Conservation (phyloP, 169 alveolate species). For the Plasmodium chabaudi region DNA sequence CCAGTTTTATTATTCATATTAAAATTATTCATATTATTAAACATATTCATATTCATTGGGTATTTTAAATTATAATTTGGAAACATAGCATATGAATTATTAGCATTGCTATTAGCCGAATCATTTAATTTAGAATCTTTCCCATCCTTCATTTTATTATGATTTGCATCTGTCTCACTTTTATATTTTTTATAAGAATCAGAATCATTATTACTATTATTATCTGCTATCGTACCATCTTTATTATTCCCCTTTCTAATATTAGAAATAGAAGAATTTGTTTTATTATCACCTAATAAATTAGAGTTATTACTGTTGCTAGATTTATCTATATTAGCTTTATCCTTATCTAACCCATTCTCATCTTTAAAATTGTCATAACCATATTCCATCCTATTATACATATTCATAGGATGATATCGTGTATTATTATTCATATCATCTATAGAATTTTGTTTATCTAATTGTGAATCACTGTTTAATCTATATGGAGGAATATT, state of each 20-base stretch:
- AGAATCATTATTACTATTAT: constrained; percentile 7
- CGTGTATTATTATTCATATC: constrained; percentile 30
- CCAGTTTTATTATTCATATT: background rate
- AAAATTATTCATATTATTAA: constrained; percentile 7
- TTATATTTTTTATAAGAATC: constrained; percentile 21
- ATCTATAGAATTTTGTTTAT: constrained; percentile 10
- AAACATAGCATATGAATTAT: constrained; percentile 30
- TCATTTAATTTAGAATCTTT: background rate
- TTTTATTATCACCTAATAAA: constrained; percentile 1
- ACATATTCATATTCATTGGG: constrained; percentile 55
- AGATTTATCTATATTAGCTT: background rate
- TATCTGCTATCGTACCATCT: background rate
- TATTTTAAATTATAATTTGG: constrained; percentile 68
- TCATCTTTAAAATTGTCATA: constrained; percentile 30
- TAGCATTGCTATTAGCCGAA: background rate
- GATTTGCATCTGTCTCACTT: constrained; percentile 7
- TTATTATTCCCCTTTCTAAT: background rate
- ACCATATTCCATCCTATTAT: constrained; percentile 41
- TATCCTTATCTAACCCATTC: constrained; percentile 5
- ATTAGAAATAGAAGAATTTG: background rate
- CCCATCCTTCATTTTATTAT: constrained; percentile 7
- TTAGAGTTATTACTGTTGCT: background rate
- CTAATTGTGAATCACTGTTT: background rate
- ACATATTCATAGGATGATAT: constrained; percentile 42
- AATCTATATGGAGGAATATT: constrained; percentile 9